A percentile compares a stretch with the other conserved stretches of the same genome.
Conservation (phyloP, 192 early-diverging fungal genomes). For the Podila epicladia region DNA sequence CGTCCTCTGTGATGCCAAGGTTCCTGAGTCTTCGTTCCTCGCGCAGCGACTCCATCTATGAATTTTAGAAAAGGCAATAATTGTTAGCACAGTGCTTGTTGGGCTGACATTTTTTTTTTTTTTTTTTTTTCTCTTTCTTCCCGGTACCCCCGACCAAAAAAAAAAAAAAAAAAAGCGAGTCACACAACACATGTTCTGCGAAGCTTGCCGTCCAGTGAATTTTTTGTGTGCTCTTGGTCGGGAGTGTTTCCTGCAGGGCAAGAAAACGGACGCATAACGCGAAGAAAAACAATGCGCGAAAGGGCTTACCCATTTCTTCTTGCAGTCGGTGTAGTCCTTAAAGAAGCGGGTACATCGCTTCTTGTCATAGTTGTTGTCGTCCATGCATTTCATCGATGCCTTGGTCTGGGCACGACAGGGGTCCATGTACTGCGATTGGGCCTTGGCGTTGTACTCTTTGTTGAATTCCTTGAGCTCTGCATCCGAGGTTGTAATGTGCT, state of each 20-base stretch:
- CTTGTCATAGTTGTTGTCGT: constrained; percentile 63
- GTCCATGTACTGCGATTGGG: constrained; percentile 64
- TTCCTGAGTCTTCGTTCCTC: constrained; percentile 44
- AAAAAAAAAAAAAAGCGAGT: no score
- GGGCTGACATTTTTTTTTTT: neutral
- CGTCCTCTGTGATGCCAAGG: constrained; percentile 35
- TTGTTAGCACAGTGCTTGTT: neutral
- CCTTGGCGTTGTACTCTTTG: constrained; percentile 56
- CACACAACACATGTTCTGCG: no score
- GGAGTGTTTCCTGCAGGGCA: no score
- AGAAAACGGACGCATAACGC: neutral
- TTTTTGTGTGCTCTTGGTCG: no score
- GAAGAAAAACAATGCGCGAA: neutral
- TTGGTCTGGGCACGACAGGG: constrained; percentile 61
- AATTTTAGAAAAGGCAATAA: neutral
- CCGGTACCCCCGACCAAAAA: no score
- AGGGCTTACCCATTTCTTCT: constrained; percentile 64
- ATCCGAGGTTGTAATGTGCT: constrained; percentile 41
- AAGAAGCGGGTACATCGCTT: constrained; percentile 58
- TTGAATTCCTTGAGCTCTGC: constrained; percentile 51
- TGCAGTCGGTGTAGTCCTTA: constrained; percentile 64
- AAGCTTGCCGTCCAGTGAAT: no score
- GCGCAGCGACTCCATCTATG: constrained; percentile 35
- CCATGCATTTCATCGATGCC: constrained; percentile 62
- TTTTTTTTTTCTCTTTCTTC: no score